Evolutionary conservation across 306 rosid species (phyloP).

Genomic region (Oxytropis ochrocephala): DNA sequence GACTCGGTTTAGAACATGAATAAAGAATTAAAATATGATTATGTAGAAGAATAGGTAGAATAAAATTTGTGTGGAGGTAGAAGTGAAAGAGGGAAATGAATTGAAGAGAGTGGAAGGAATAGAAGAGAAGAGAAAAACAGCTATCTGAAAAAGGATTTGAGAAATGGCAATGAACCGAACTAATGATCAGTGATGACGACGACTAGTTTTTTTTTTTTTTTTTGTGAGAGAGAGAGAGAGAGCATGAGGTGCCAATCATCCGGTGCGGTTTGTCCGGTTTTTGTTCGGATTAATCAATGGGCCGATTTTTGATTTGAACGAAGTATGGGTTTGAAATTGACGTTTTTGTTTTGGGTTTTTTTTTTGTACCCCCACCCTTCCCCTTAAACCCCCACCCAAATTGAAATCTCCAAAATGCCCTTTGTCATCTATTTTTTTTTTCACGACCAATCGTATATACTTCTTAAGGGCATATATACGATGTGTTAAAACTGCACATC

Average conservation of each 20-base stretch:
- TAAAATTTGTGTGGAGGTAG: not conserved
- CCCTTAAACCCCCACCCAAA: too few species aligned
- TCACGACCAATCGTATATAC: too few species aligned
- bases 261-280: constrained; percentile 15
- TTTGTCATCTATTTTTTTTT: too few species aligned
- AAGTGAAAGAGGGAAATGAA: not conserved
- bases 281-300: not conserved
- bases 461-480: too few species aligned
- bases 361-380: too few species aligned
- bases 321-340: not conserved
- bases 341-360: too few species aligned
- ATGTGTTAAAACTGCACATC: too few species aligned
- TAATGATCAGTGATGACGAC: not conserved
- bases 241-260: not conserved
- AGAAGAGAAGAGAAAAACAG: not conserved
- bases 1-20: constrained; percentile 29
- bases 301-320: not conserved
- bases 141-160: not conserved
- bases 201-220: too few species aligned
- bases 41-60: too few species aligned
- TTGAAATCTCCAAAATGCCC: too few species aligned
- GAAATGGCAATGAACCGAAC: too few species aligned
- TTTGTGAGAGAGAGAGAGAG: not conserved
- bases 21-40: too few species aligned
- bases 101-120: not conserved